Percentiles rank a stretch among this genome's conserved stretches.
phyloP scores from a whole-genome alignment of 2,329 filamentous ascomycete genomes.

The Colletotrichum sp. region DNA sequence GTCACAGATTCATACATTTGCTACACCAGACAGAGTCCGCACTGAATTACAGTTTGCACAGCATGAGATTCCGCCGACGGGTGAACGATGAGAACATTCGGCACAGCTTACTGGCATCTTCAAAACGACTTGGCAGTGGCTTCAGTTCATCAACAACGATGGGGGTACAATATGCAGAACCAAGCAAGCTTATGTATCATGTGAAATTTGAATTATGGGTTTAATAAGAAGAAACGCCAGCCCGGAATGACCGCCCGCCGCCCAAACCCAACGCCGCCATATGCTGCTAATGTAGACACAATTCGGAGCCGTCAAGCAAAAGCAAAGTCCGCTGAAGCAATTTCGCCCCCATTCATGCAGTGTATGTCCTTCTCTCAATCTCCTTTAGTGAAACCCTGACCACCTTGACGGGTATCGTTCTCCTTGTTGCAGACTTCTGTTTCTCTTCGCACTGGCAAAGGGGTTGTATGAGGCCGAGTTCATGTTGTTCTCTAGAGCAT shows the following conservation, averaged over 20 bases:
- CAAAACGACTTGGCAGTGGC: not conserved
- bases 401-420: slow-evolving; percentile 44
- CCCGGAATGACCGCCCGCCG: not conserved
- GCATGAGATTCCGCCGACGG: not conserved
- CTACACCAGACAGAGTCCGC: not conserved
- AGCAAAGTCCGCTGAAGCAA: not conserved
- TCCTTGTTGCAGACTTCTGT: slow-evolving; percentile 32
- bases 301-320: not conserved
- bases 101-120: not conserved
- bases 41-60: not conserved
- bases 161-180: not conserved
- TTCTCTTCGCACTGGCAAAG: slow-evolving; percentile 40
- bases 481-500: slow-evolving; percentile 11
- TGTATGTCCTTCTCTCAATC: not conserved
- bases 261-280: slow-evolving; percentile 8
- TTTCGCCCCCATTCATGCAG: not conserved
- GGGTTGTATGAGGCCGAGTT: slow-evolving; percentile 34
- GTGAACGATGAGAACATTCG: too few species aligned
- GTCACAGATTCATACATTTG: not conserved
- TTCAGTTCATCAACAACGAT: not conserved
- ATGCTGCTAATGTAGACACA: slow-evolving; percentile 9
- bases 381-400: slow-evolving; percentile 21
- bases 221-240: not conserved
- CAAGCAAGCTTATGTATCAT: not conserved
- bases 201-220: not conserved